Evolutionary conservation across 2,329 filamentous ascomycete genomes (phyloP).

Genomic region (Cladophialophora yegresii): DNA sequence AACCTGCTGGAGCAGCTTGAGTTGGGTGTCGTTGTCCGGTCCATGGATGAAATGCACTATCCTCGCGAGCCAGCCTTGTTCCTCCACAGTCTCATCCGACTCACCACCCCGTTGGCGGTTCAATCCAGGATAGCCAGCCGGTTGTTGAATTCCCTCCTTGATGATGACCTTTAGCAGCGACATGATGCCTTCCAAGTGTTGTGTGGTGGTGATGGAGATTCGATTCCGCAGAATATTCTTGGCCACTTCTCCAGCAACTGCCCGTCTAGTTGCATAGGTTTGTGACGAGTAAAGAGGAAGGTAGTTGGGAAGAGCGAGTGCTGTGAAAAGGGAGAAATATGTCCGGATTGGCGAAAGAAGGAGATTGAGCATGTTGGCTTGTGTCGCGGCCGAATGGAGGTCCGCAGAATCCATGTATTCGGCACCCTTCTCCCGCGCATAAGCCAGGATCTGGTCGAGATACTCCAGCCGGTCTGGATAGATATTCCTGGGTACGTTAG

Average conservation of each 20-base stretch:
- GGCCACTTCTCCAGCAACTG: conserved; percentile 86
- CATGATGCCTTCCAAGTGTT: conserved; percentile 83
- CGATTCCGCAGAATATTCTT: conserved; percentile 79
- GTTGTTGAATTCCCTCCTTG: conserved; percentile 82
- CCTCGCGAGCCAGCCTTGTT: conserved; percentile 94
- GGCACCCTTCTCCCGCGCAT: conserved; percentile 79
- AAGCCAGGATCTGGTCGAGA: conserved; percentile 88
- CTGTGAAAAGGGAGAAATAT: conserved; percentile 95
- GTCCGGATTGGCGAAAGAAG: conserved; percentile 87
- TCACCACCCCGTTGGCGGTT: conserved; percentile 73
- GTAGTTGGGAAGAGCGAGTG: conserved; percentile 86
- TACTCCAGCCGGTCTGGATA: conserved; percentile 82
- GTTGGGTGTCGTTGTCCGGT: conserved; percentile 87
- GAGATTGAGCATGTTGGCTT: conserved; percentile 84
- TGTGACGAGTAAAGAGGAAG: conserved; percentile 87
- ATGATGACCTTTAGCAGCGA: conserved; percentile 88
- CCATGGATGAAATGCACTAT: conserved; percentile 85
- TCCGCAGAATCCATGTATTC: conserved; percentile 95
- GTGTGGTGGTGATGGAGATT: conserved; percentile 73
- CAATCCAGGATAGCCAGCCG: conserved; percentile 80
- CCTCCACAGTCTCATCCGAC: conserved; percentile 96
- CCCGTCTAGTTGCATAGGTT: conserved; percentile 86
- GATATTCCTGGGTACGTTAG: conserved; percentile 65
- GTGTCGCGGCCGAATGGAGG: conserved; percentile 80
- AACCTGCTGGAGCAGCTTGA: conserved; percentile 80